Evolutionary conservation across 2,329 filamentous ascomycete genomes (phyloP), one percentile per base, ranked within the genome.

Genomic region (Hypoxylon sp.): DNA sequence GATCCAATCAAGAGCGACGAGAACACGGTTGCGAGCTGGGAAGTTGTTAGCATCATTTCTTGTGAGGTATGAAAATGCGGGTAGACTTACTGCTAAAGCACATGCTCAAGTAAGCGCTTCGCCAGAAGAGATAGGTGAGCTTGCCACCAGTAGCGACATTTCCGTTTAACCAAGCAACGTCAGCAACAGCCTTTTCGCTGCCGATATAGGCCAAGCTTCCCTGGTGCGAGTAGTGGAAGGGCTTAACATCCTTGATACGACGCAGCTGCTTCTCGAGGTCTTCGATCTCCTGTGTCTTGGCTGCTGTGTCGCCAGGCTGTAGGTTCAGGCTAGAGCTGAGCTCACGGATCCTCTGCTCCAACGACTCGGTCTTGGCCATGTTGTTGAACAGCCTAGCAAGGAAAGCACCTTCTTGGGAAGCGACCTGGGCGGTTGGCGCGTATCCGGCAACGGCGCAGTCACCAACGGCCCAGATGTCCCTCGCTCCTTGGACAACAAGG

Each of bases 191-290:
- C 88, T 95, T 95, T 81, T 99, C 96, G 81, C 93, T 97, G 70
- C 96, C 96, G 83, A 99, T 99, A 84, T 99, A 99, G 55, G 96
- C 96, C 82, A 99, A 83, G 75, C 92, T 95, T 73, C 96, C 96
- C 85, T 99, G 94, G 86, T 99, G 96, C 42, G 93, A 96, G 88
- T 99, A 99, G 84, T 97, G 92, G 87, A 99, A 99, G 58, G 96
- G 96, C 80, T 96, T 97, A 81, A 98, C 91, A 80, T 97, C 92
- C 87, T 97, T 97, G 81, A 96, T 90, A 75, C 94, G 89, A 71
- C 93, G 89, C 75, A 98, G 87, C 79, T 96, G 89, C 82, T 92
- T 93, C 87, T 98, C 94, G 73, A 93, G 86, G 58, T 89, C 85
- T 82, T 96, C 93, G 79, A 99, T 98, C 82, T 97, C 88, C 67